Evolutionary conservation across 169 alveolate genomes (phyloP), one percentile per base, ranked within the genome.

Genomic region (Eimeria necatrix): DNA sequence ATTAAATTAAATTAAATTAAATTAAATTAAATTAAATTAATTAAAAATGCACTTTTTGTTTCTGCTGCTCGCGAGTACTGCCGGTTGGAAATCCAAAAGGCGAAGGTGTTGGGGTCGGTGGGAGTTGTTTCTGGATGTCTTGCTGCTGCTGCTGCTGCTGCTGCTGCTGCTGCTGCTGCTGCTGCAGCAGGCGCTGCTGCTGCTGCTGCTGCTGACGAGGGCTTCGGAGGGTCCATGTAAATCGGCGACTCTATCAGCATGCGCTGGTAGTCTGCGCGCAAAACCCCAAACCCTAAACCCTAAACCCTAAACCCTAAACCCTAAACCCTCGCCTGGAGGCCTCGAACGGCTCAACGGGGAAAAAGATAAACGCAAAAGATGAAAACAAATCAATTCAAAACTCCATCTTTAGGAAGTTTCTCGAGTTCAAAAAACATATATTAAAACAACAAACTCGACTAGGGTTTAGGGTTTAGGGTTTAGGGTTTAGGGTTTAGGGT

Each of bases 181-280:
- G 49, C 84, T 32, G 84, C 70, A 59, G 70, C 70, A n/a, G 70
- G 5, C 3, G 16, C 18, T 16, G 16, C 3, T 59, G 24, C 24
- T 16, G 70, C 16, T 4, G 70, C 70, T 16, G 70, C 70, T n/a
- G 16, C 16, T 24, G n/a, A 1, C 4, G 80, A 12, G 80, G 80
- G 48, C 46, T 41, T 48, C n/a, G 88, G 68, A 78, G 88, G 51
- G 48, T 16, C 5, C 41, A 51, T 20, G 9, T 46, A 60, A 4
- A 78, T 49, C 4, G 88, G 88, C 68, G 68, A 18, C 51, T 78
- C 88, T 3, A 78, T 9, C 18, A 78, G 88, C 70, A 78, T 48
- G 14, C 88, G 46, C 12, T 78, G 88, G 49, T 46, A 78, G 32
- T 78, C 88, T 78, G 88, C n/a, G 9, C 56, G 1, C 10, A 12